Evolutionary conservation across 345 rosid species (phyloP), one percentile per base, ranked within the genome.

Genomic region (Pistacia integerrima): DNA sequence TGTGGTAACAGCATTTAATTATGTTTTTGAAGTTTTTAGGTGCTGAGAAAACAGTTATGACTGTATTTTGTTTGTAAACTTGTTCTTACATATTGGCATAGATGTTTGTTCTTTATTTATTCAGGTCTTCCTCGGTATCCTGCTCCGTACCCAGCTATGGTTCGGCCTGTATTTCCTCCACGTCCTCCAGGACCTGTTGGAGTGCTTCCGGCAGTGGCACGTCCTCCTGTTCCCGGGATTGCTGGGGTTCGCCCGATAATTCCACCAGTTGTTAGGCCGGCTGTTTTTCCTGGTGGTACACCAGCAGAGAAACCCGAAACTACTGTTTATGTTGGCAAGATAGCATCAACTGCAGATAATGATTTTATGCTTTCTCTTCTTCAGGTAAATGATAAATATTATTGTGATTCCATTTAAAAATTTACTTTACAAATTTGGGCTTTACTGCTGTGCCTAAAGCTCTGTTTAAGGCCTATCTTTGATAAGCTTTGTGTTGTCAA

Each of bases 251-350:
- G 97, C 69, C 97, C 97, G 3, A 78, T 91, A 30, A 79, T 89
- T 73, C 87, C 92, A 65, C 92, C 91, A 36, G 63, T 90, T 72
- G 62, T 90, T 63, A 88, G 98, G 82, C 99, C 99, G 78, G 86
- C 81, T 73, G 69, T 73, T 72, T 64, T 90, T 81, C 91, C 98
- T 64, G 82, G 79, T n/a, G 82, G 85, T 49, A 81, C 97, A 41
- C 93, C 93, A 18, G 86, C 88, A 17, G 97, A 93, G 85, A 93
- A 92, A 85, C 98, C 98, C 52, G 98, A 93, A 82, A 93, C 97
- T 60, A 93, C 97, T 13, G 93, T 96, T 79, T 96, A 93, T 85
- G 87, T 96, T 81, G 98, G 98, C 88, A 93, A 93, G 91, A 96
- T 96, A 81, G 91, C 97, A 58, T 78, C 94, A 64, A 81, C 94